A percentile compares a stretch with the other conserved stretches of the same genome.
Conservation (phyloP, 2,329 filamentous ascomycete species). For the Ascochyta rabiei region DNA sequence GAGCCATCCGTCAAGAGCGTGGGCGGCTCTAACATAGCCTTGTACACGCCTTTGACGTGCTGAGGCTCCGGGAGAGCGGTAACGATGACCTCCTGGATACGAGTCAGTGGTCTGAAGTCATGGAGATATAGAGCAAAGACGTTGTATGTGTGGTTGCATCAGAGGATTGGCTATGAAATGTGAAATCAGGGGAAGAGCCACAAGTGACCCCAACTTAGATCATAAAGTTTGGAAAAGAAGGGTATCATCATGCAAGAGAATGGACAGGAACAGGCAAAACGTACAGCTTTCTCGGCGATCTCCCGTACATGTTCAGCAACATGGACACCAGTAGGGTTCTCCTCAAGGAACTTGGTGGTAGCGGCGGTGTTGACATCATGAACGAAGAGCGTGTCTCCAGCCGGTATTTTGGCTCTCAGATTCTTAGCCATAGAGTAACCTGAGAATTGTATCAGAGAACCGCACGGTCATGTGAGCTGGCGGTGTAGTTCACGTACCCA, state of each 20-base stretch:
- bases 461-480: constrained; percentile 28
- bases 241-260: constrained; percentile 56
- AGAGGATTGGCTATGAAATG: constrained; percentile 76
- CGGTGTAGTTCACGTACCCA: constrained; percentile 49
- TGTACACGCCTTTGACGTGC: constrained; percentile 84
- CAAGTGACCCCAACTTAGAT: constrained; percentile 74
- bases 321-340: constrained; percentile 59
- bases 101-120: constrained; percentile 23
- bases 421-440: constrained; percentile 77
- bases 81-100: constrained; percentile 76
- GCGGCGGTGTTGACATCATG: constrained; percentile 69
- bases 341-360: constrained; percentile 63
- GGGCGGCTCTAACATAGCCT: constrained; percentile 70
- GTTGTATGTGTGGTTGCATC: constrained; percentile 47
- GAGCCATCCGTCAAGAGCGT: constrained; percentile 57
- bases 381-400: constrained; percentile 66
- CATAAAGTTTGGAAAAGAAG: constrained; percentile 61
- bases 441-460: constrained; percentile 41
- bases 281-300: constrained; percentile 70
- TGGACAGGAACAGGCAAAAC: constrained; percentile 37
- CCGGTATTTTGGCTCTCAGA: constrained; percentile 68
- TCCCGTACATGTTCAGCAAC: constrained; percentile 65
- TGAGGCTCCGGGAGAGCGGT: constrained; percentile 88
- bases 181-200: constrained; percentile 66
- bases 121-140: constrained; percentile 8